Evolutionary conservation across 2,329 filamentous ascomycete genomes (phyloP).

Genomic region (Sordariomycetes sp.): DNA sequence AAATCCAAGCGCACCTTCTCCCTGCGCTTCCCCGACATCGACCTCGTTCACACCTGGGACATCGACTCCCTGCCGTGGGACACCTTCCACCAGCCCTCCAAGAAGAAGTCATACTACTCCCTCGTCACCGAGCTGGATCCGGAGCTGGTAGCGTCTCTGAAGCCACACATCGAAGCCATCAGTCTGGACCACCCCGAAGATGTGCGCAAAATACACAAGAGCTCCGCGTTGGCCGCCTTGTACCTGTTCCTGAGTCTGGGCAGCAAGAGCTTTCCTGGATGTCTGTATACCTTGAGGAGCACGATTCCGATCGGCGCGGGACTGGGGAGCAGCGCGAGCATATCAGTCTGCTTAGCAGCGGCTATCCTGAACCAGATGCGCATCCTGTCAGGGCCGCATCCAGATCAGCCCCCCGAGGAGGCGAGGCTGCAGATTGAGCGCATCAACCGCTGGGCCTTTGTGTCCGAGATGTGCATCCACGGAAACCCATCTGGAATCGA

Average conservation of each 20-base stretch:
- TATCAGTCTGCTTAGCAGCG: conserved; percentile 78
- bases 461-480: conserved; percentile 94
- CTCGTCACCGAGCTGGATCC: conserved; percentile 75
- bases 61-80: conserved; percentile 88
- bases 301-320: conserved; percentile 90
- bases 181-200: conserved; percentile 58
- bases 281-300: conserved; percentile 83
- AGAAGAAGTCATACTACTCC: conserved; percentile 95
- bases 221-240: conserved; percentile 76
- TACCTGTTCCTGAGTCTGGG: conserved; percentile 89
- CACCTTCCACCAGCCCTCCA: conserved; percentile 66
- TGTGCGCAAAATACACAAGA: conserved; percentile 74
- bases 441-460: conserved; percentile 97
- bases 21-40: conserved; percentile 84
- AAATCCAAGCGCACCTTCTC: conserved; percentile 86
- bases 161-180: conserved; percentile 67
- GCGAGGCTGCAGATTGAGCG: conserved; percentile 85
- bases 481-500: conserved; percentile 95
- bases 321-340: conserved; percentile 87
- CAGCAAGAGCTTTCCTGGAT: conserved; percentile 67
- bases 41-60: conserved; percentile 84
- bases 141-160: conserved; percentile 70
- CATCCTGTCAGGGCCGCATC: conserved; percentile 81
- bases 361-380: conserved; percentile 83
- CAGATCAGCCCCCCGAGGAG: conserved; percentile 81